These are phyloP conservation scores for Aspergillus brunneoviolaceus DNA, from an alignment of 2,329 filamentous ascomycete species.

Conservation along the genomic window DNA sequence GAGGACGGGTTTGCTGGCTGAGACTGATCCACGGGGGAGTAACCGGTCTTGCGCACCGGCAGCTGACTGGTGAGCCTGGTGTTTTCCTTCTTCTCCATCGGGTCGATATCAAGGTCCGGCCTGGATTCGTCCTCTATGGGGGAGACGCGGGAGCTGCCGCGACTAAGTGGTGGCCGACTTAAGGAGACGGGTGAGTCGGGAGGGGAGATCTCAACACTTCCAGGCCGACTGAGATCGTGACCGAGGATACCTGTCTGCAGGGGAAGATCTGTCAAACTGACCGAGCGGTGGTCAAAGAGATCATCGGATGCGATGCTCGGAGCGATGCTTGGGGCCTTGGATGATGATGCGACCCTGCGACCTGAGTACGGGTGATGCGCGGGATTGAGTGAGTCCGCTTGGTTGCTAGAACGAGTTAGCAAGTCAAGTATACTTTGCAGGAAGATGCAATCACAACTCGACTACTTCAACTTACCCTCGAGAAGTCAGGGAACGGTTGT, in stretches of 20 bases:
- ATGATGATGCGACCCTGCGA: conserved; percentile 56
- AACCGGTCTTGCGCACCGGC: conserved; percentile 26
- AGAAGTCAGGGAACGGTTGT: conserved; percentile 30
- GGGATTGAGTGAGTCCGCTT: conserved; percentile 14
- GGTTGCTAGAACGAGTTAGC: conserved; percentile 19
- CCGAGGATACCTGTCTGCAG: background rate
- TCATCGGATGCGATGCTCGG: conserved; percentile 39
- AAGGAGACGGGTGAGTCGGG: conserved; percentile 42
- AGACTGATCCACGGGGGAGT: conserved; percentile 9
- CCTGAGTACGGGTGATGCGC: conserved; percentile 19
- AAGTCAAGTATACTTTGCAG: conserved; percentile 1
- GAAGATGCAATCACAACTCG: background rate
- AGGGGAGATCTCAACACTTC: conserved; percentile 48
- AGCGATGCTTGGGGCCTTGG: conserved; percentile 59
- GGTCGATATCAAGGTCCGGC: conserved; percentile 13
- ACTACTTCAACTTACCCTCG: conserved; percentile 35
- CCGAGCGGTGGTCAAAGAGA: conserved; percentile 17
- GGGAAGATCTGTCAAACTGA: conserved; percentile 16
- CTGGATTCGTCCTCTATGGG: conserved; percentile 37
- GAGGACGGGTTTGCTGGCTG: conserved; percentile 6
- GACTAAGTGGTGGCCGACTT: conserved; percentile 24
- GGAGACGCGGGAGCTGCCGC: conserved; percentile 38
- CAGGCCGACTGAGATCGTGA: conserved; percentile 1
- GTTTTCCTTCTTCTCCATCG: conserved; percentile 17
- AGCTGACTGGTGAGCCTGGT: conserved; percentile 29